These are phyloP conservation scores for Diospyros lotus DNA, from an alignment of 148 eudicot species.

Conservation along the genomic window DNA sequence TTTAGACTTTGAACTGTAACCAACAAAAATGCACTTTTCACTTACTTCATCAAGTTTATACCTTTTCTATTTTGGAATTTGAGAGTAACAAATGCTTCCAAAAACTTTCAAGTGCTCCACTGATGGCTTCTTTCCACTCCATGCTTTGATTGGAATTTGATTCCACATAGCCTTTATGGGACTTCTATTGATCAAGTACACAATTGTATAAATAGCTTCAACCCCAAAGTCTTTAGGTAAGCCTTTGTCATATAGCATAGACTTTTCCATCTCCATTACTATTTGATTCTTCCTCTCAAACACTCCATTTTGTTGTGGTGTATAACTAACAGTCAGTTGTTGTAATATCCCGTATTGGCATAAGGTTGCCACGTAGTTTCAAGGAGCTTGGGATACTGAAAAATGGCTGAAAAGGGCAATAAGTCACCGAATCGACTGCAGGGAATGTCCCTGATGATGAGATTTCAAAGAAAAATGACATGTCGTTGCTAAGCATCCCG, in stretches of 20 bases:
- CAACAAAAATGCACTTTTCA: slow-evolving; percentile 12
- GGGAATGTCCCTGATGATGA: no score
- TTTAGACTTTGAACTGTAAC: slow-evolving; percentile 4
- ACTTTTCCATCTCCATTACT: slow-evolving; percentile 13
- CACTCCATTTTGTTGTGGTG: slow-evolving; percentile 23
- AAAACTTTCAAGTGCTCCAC: not conserved
- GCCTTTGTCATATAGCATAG: slow-evolving; percentile 13
- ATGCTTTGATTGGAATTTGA: slow-evolving; percentile 12
- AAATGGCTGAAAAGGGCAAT: no score
- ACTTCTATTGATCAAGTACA: slow-evolving; percentile 6
- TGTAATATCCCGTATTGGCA: no score
- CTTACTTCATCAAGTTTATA: slow-evolving; percentile 17
- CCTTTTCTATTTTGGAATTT: not conserved
- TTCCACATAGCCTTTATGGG: slow-evolving; percentile 1
- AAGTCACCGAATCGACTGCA: no score
- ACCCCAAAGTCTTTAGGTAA: slow-evolving; percentile 11
- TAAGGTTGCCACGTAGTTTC: no score
- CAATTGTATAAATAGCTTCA: not conserved
- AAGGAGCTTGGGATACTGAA: no score
- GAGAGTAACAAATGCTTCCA: not conserved
- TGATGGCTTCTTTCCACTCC: slow-evolving; percentile 2
- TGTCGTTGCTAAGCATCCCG: no score
- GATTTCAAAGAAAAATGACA: no score
- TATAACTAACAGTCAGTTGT: not conserved
- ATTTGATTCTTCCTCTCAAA: not conserved